Evolutionary conservation across 139 green algal species (phyloP), one percentile per base, ranked within the genome.

Genomic region (Eudorina sp.): DNA sequence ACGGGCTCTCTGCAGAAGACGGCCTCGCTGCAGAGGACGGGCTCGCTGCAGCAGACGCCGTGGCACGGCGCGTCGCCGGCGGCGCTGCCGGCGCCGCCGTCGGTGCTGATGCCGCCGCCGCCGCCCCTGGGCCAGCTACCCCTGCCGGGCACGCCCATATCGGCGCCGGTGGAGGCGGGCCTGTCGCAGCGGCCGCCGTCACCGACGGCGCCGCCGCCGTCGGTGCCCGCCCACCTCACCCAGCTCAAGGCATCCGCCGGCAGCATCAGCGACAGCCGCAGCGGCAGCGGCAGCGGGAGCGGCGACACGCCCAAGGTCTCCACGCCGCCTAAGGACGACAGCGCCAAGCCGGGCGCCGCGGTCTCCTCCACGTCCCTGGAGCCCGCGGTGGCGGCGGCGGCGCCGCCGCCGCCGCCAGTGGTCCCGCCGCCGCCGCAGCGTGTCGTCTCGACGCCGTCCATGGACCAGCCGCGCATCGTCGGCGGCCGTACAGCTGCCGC

Each of bases 401-500:
- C 40, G 41, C 4, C 58, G 55, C 55, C 7, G 29, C 41, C 77
- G 1, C 46, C 53, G 53, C 19, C 36, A 27, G 4, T 72, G 53
- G n/a, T n/a, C n/a, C 77, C 77, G 36, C 53, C 53, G 34, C 77
- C 77, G 53, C 77, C 77, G 77, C 53, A 34, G 3, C 53, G 77
- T 4, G 77, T 84, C 51, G 38, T 84, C 3, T 16, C 19, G 34
- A 84, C 77, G 6, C 77, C 77, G 4, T 31, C 77, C 2, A 84
- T 84, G 77, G 77, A 72, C 27, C 77, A 84, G 53, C 77, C 77
- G 25, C 34, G 36, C 23, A 53, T 84, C 31, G 51, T 40, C 6
- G 38, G n/a, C 19, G 27, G 77, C 5, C 73, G 38, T 41, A 40
- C 51, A 21, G 77, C 53, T 23, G 46, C 31, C 14, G 46, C 74